phyloP scores from a whole-genome alignment of 441 rosid genomes.

The Macaranga tanarius region DNA sequence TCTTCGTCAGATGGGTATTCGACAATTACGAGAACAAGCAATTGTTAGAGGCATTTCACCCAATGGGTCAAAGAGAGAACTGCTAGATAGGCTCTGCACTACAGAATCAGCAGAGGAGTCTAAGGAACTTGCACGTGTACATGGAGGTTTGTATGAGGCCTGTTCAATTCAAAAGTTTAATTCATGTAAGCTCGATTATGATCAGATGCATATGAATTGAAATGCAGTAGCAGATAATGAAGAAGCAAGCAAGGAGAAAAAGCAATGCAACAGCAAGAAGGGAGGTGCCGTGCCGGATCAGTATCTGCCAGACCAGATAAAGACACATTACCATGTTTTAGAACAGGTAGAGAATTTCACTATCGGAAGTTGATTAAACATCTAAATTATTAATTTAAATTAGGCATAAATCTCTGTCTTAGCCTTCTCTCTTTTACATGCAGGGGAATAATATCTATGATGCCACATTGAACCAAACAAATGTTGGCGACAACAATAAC shows the following conservation, averaged over 20 bases:
- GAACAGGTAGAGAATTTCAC: background rate
- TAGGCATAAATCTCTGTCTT: background rate
- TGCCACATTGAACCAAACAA: conserved; percentile 3
- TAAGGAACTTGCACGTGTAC: background rate
- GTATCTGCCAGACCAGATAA: background rate
- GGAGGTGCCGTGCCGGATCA: background rate
- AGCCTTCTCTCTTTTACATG: background rate
- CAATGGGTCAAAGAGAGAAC: background rate
- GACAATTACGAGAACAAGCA: background rate
- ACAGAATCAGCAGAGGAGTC: background rate
- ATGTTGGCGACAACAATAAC: background rate
- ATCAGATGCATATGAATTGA: background rate
- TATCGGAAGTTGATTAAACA: background rate
- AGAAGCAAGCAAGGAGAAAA: background rate
- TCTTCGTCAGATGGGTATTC: background rate
- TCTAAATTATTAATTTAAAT: background rate
- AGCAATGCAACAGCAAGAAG: background rate
- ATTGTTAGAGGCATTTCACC: background rate
- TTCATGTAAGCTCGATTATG: background rate
- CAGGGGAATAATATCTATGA: background rate
- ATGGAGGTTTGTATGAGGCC: background rate
- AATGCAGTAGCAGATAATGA: background rate
- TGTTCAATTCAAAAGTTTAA: background rate
- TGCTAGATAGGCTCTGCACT: background rate
- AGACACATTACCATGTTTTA: background rate